Conservation (phyloP, 345 rosid species). For the Physaria fendleri region DNA sequence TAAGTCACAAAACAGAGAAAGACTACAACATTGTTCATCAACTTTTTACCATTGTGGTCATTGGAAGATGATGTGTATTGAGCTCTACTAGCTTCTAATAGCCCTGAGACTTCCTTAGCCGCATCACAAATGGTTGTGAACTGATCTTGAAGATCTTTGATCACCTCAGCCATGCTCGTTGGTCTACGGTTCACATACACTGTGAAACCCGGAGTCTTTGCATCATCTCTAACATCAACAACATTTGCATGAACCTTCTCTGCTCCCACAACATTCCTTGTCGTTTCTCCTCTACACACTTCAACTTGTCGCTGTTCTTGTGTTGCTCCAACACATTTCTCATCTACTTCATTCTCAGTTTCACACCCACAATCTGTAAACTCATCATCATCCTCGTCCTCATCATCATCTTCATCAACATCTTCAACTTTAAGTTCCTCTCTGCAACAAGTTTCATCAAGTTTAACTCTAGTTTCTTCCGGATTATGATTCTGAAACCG, state of each 20-base stretch:
- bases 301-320: slow-evolving; percentile 41
- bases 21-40: not conserved
- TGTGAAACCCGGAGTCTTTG: slow-evolving; percentile 63
- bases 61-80: slow-evolving; percentile 45
- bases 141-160: slow-evolving; percentile 86
- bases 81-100: slow-evolving; percentile 77
- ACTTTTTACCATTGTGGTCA: slow-evolving; percentile 76
- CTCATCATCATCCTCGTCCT: slow-evolving; percentile 33
- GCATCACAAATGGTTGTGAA: slow-evolving; percentile 52
- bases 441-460: slow-evolving; percentile 26
- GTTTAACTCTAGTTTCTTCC: slow-evolving; percentile 33
- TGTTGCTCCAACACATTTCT: slow-evolving; percentile 31
- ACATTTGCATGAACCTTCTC: slow-evolving; percentile 38
- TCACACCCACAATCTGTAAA: slow-evolving; percentile 43
- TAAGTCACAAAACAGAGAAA: not conserved
- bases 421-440: slow-evolving; percentile 81
- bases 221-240: slow-evolving; percentile 33
- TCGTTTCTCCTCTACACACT: slow-evolving; percentile 38
- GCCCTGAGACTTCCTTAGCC: slow-evolving; percentile 68
- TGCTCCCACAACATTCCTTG: slow-evolving; percentile 45
- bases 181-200: slow-evolving; percentile 88
- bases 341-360: slow-evolving; percentile 31
- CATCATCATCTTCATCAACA: slow-evolving; percentile 42
- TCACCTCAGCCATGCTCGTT: slow-evolving; percentile 90
- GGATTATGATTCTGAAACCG: slow-evolving; percentile 9